Base-by-base conservation (phyloP, 768 basidiomycete species). In the Rhodotorula paludigena region DNA sequence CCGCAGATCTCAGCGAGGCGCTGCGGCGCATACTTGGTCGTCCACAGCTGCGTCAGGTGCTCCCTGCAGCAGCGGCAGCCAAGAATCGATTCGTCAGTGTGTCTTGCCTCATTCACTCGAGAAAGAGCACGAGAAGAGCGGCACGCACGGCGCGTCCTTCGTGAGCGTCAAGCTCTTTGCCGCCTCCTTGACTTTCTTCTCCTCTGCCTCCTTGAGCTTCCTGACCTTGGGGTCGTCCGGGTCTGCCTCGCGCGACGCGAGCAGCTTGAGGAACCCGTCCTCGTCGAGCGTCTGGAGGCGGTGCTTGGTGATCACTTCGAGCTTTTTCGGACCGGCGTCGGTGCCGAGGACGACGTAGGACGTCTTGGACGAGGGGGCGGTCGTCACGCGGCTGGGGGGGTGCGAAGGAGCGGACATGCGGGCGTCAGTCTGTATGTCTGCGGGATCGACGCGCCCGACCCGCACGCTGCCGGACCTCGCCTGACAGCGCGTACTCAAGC, bases 1-100 rank as follows among this genome's bases (percentile, higher is more conserved):
- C 96, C 96, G 68, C 93, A 97, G 25, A 99, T 84, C 63, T 99
- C 92, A 74, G 89, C 92, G 63, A 92, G 71, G 5, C 82, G 83
- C 70, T 87, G 85, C 2, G 96, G 96, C 0, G 96, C 94, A 77
- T 99, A 99, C 16, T 92, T 86, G 39, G 87, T 88, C 45, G 96
- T 97, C 96, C 96, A 98, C 1, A 98, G 82, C 77, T 94, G 91
- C 5, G 74, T 69, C 64, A 66, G 10, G 39, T 64, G 56, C 21
- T 64, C 66, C 14, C 74, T 70, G 20, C 57, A 61, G 33, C 63
- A n/a, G n/a, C n/a, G n/a, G n/a, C n/a, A n/a, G n/a, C n/a, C n/a
- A n/a, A n/a, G n/a, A n/a, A n/a, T n/a, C n/a, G n/a, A 61, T 42
- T 66, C 74, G 16, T 21, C 32, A 25, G 55, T 9, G 28, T 14